Base-by-base conservation (phyloP, 192 early-diverging fungal genomes). In the Rhizophlyctis rosea region DNA sequence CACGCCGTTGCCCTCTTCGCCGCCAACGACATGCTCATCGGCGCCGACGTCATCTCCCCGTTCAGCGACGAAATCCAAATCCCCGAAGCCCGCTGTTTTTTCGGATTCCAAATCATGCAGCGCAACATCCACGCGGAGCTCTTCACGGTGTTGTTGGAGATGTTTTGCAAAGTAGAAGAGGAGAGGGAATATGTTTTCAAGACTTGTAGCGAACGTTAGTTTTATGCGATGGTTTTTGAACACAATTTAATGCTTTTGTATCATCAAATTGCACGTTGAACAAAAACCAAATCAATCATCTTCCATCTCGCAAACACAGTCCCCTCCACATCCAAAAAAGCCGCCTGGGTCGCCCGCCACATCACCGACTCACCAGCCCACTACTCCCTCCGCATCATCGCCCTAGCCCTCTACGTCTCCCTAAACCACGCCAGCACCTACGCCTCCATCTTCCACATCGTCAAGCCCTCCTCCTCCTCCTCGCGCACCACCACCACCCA, bases 41-140 rank as follows among this genome's bases (percentile, higher is more conserved):
- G 90, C 71, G 90, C 90, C 75, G 88, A 90, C 68, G 70, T 92
- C 49, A 80, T 89, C 25, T 84, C 89, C 70, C 85, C 87, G 62
- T 91, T 93, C 69, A 85, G 79, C 61, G 86, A 84, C 52, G 89
- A 95, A 72, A 86, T 94, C 49, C 88, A 95, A 79, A 87, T 90
- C 53, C 88, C 93, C 27, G 95, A 95, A 76, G 93, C 91, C n/a
- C 85, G 90, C 57, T 94, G 91, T 72, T 95, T 94, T 60, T 94
- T 91, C 71, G 93, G 92, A 7, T 97, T 96, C 82, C 93, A 96
- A 73, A 91, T 93, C 76, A 95, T 94, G 92, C 93, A 93, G 57
- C 88, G 91, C 70, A 96, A 95, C 78, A 91, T 95, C 49, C 94
- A 97, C 74, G 76, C 86, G 11, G 94, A 97, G 81, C 87, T 89